phyloP scores from a whole-genome alignment of 805 yeast genomes.

The Suhomyces sp. region DNA sequence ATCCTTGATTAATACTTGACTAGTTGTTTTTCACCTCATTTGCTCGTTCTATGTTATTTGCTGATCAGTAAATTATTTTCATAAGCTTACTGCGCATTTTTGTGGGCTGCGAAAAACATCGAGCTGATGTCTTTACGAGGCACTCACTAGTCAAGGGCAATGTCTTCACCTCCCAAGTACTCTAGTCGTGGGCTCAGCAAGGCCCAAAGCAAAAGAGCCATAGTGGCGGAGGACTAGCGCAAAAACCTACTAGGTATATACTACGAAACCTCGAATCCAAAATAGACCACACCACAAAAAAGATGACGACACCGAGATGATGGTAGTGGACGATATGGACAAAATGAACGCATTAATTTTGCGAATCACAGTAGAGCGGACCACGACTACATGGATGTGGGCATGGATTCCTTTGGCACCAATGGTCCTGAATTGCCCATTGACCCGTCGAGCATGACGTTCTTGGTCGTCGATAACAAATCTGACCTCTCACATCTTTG shows the following conservation, averaged over 20 bases:
- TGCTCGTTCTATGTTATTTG: too few species aligned
- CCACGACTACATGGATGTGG: background rate
- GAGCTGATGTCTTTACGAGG: too few species aligned
- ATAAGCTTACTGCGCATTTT: too few species aligned
- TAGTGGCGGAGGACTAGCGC: slow-evolving; percentile 24
- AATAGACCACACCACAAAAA: slow-evolving; percentile 15
- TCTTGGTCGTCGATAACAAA: slow-evolving; percentile 78
- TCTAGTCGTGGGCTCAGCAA: slow-evolving; percentile 34
- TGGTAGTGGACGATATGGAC: slow-evolving; percentile 44
- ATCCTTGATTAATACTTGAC: too few species aligned
- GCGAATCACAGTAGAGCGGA: slow-evolving; percentile 14
- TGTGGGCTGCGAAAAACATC: too few species aligned
- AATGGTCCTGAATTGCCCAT: slow-evolving; percentile 5
- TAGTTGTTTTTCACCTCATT: too few species aligned
- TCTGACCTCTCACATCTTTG: slow-evolving; percentile 70
- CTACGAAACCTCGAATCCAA: slow-evolving; percentile 23
- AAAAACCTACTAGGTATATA: slow-evolving; percentile 20
- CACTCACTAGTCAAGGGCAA: background rate
- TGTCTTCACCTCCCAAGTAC: slow-evolving; percentile 34
- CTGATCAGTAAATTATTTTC: too few species aligned
- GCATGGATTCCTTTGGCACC: background rate
- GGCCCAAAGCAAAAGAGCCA: slow-evolving; percentile 19
- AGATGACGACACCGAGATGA: slow-evolving; percentile 39
- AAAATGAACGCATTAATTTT: slow-evolving; percentile 43
- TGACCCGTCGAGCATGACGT: slow-evolving; percentile 18